Evolutionary conservation across 2,329 filamentous ascomycete species (phyloP).

Genomic region (Phaeosphaeriaceae sp.): DNA sequence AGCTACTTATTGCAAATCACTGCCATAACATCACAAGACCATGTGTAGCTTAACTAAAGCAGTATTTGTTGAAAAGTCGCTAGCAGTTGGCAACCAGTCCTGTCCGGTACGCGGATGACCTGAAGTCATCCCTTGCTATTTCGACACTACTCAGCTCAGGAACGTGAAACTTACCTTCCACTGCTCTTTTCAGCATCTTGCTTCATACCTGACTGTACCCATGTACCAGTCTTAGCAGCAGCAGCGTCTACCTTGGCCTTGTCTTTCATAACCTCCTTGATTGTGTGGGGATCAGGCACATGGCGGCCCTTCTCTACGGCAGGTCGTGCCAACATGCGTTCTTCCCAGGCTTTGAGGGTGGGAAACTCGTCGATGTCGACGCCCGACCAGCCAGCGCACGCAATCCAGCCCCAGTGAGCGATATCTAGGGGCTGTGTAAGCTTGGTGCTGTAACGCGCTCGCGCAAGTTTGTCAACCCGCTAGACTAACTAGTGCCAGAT

Average conservation of each 20-base stretch:
- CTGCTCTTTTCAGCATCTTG: conserved; percentile 55
- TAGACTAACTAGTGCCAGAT: background rate
- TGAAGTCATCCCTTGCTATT: too few relatives aligned
- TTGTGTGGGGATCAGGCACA: conserved; percentile 69
- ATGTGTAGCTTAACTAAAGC: too few relatives aligned
- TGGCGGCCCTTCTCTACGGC: conserved; percentile 78
- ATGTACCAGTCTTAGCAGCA: conserved; percentile 60
- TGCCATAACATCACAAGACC: too few relatives aligned
- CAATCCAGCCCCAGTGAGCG: conserved; percentile 79
- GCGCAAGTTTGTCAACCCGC: too few relatives aligned
- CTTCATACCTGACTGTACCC: conserved; percentile 75
- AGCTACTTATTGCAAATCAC: too few relatives aligned
- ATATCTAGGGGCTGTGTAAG: conserved; percentile 62
- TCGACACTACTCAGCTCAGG: too few relatives aligned
- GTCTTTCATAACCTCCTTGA: conserved; percentile 65
- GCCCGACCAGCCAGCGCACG: conserved; percentile 64
- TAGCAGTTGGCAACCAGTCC: too few relatives aligned
- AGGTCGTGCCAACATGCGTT: conserved; percentile 70
- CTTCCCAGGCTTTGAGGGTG: conserved; percentile 76
- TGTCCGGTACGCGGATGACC: too few relatives aligned
- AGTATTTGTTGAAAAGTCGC: too few relatives aligned
- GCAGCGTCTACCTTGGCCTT: conserved; percentile 64
- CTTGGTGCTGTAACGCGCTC: conserved; percentile 4
- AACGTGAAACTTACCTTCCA: conserved; percentile 32
- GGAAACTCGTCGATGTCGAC: conserved; percentile 79